phyloP scores from a whole-genome alignment of 768 basidiomycete genomes.

The Pisolithus tinctorius region DNA sequence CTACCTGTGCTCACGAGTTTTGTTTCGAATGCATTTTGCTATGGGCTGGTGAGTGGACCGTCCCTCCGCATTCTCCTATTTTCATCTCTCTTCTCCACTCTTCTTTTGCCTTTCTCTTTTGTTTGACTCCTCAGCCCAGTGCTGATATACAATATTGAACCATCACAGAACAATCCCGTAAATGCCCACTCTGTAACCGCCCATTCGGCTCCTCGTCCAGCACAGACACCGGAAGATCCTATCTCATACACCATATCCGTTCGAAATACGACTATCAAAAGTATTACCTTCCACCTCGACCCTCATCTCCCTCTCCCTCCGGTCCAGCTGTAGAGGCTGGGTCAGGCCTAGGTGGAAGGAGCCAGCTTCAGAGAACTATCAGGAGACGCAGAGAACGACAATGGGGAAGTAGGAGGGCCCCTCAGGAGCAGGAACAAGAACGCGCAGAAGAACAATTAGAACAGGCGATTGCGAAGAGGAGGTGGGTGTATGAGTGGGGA shows the following conservation, averaged over 20 bases:
- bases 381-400: slow-evolving; percentile 34
- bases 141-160: not conserved
- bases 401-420: slow-evolving; percentile 43
- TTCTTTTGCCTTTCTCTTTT: not conserved
- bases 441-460: slow-evolving; percentile 69
- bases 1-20: slow-evolving; percentile 86
- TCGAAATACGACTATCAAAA: slow-evolving; percentile 79
- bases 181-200: slow-evolving; percentile 72
- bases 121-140: not conserved
- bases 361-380: not conserved
- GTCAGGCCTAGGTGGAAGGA: slow-evolving; percentile 15
- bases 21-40: slow-evolving; percentile 87
- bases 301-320: slow-evolving; percentile 37
- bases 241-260: slow-evolving; percentile 75
- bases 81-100: not conserved
- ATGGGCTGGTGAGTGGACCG: slow-evolving; percentile 64
- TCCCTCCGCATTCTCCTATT: not conserved
- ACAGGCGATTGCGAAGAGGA: slow-evolving; percentile 60
- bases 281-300: slow-evolving; percentile 64
- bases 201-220: slow-evolving; percentile 41
- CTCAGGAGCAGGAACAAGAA: slow-evolving; percentile 34
- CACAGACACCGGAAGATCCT: slow-evolving; percentile 14
- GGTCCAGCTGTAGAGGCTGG: slow-evolving; percentile 23
- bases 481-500: slow-evolving; percentile 74
- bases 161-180: slow-evolving; percentile 60